phyloP scores from a whole-genome alignment of 129 eudicot genomes.

The Tagetes erecta region DNA sequence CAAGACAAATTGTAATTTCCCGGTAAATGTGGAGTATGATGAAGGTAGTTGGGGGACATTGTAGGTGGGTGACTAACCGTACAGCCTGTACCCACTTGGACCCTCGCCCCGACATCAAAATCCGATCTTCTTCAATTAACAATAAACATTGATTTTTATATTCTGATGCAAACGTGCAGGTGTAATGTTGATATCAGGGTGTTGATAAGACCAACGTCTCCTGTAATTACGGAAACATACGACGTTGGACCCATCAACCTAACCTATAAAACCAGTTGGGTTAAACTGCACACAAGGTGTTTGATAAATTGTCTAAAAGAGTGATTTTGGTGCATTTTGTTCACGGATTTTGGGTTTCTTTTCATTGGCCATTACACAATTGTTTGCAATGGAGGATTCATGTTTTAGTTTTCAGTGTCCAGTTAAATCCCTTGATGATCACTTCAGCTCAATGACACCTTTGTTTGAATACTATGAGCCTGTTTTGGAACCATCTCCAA shows the following conservation, averaged over 20 bases:
- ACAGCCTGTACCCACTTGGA: constrained; percentile 8
- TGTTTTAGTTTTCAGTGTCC: constrained; percentile 56
- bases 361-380: constrained; percentile 28
- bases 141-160: neutral
- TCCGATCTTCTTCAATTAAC: neutral
- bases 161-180: constrained; percentile 4
- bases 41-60: constrained; percentile 7
- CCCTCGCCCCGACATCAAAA: neutral
- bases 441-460: constrained; percentile 20
- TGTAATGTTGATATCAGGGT: constrained; percentile 3
- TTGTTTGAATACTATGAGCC: constrained; percentile 26
- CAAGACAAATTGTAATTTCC: neutral
- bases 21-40: constrained; percentile 10
- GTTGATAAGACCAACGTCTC: neutral
- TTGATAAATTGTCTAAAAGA: constrained; percentile 12
- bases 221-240: neutral
- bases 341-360: neutral
- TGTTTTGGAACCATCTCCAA: constrained; percentile 31
- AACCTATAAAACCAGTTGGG: neutral
- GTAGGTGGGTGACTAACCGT: neutral
- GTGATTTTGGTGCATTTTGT: neutral
- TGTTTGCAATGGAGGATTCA: constrained; percentile 70
- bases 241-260: neutral
- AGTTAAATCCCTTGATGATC: constrained; percentile 42
- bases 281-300: constrained; percentile 4